Evolutionary conservation across 2,329 filamentous ascomycete species (phyloP).

Genomic region (Arthroderma sp.): DNA sequence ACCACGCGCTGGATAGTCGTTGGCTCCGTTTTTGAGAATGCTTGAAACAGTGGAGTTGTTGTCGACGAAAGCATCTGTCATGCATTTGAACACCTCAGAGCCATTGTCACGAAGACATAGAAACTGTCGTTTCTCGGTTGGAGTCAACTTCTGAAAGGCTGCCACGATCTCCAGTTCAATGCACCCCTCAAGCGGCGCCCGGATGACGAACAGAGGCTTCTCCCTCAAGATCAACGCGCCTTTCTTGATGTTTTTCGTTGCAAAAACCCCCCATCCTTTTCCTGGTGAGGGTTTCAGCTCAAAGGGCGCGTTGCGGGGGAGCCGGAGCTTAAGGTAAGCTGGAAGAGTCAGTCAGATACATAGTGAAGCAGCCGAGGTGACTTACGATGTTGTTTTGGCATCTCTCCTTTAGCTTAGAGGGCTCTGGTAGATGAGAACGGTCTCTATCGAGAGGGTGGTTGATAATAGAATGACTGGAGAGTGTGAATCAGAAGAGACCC

Average conservation of each 20-base stretch:
- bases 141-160: constrained; percentile 4
- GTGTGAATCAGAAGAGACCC: no score
- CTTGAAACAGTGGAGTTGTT: neutral
- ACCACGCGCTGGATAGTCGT: neutral
- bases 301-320: constrained; percentile 10
- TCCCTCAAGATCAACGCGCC: neutral
- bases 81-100: neutral
- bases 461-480: no score
- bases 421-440: neutral
- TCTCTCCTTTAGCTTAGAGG: neutral
- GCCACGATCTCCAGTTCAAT: neutral
- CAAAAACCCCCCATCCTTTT: constrained; percentile 1
- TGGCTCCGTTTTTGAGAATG: neutral
- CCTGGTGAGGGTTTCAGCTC: constrained; percentile 9
- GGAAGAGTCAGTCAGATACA: neutral
- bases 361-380: neutral
- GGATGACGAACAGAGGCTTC: neutral
- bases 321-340: constrained; percentile 10
- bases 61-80: neutral
- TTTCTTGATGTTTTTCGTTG: neutral
- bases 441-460: no score
- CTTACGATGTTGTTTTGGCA: neutral
- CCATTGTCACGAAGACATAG: neutral
- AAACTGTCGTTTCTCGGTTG: constrained; percentile 4
- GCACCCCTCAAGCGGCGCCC: neutral